Evolutionary conservation across 306 rosid genomes (phyloP), one percentile per base, ranked within the genome.

Genomic region (Canavalia ensiformis): DNA sequence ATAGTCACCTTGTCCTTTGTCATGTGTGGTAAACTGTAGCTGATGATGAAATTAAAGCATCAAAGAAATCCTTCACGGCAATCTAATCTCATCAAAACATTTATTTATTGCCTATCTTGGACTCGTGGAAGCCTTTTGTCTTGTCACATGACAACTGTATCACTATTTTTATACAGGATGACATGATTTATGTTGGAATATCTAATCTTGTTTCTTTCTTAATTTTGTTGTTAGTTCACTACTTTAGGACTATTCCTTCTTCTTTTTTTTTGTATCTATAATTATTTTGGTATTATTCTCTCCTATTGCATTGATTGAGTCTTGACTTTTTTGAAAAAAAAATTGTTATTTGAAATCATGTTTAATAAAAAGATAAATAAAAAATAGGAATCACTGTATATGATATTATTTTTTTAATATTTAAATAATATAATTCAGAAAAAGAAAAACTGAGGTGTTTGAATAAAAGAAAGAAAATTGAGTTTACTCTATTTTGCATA

Each of bases 111-210:
- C 64, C 25, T 10, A 66, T 56, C 44, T 33, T 46, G 31, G 57
- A 63, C 76, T 47, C 42, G 3, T 44, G 28, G 8, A 55, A 50
- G 34, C 72, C 57, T 56, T 18, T 39, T 42, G 74, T 74, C 81
- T 54, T 77, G 70, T 80, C 88, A 80, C 49, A 13, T 34, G 67
- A 69, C 74, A 70, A 28, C 54, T 54, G 29, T 46, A 3, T 46
- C 82, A 70, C 77, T 70, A 2, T 81, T 72, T 42, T 78, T 39
- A 35, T 66, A 70, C 65, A 67, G 56, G 81, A 45, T 65, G 78
- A 49, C 63, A 79, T 82, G 51, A 74, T 79, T 83, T 75, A 68
- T 35, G 68, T 79, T 57, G 74, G 41, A 69, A 84, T 79, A 47
- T 75, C 86, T 77, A 71, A 80, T 76, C 82, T 70, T 79, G 78